Conservation (phyloP, 2,329 filamentous ascomycete species). For the Neodidymelliopsis sp. region DNA sequence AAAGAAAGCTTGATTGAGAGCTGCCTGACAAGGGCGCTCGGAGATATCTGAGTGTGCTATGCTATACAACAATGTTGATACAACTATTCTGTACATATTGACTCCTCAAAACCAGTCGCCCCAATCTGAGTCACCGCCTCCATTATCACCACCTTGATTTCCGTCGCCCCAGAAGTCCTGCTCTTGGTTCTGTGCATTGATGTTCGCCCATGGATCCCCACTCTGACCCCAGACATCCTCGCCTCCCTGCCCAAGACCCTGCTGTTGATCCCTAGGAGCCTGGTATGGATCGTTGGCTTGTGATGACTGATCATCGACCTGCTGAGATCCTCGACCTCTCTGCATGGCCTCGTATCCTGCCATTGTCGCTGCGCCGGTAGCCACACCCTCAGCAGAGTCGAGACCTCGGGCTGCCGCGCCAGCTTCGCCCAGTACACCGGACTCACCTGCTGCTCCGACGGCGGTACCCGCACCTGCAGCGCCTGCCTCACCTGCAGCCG, state of each 20-base stretch:
- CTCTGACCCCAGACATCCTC: slow-evolving; percentile 41
- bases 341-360: slow-evolving; percentile 71
- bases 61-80: slow-evolving; percentile 6
- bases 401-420: slow-evolving; percentile 51
- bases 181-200: slow-evolving; percentile 20
- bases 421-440: slow-evolving; percentile 58
- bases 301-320: slow-evolving; percentile 38
- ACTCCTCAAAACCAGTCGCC: slow-evolving; percentile 33
- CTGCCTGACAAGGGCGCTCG: neutral
- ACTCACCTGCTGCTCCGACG: slow-evolving; percentile 52
- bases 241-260: slow-evolving; percentile 20
- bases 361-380: slow-evolving; percentile 64
- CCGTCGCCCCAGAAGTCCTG: slow-evolving; percentile 42
- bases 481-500: slow-evolving; percentile 48
- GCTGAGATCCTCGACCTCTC: slow-evolving; percentile 50
- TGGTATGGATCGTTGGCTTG: slow-evolving; percentile 35
- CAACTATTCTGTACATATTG: slow-evolving; percentile 1
- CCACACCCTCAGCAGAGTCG: slow-evolving; percentile 54
- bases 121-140: slow-evolving; percentile 34
- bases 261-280: slow-evolving; percentile 29
- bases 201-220: slow-evolving; percentile 36
- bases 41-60: slow-evolving; percentile 2
- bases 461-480: slow-evolving; percentile 43
- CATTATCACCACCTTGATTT: slow-evolving; percentile 44
- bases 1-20: neutral